These are phyloP conservation scores for Vanilla planifolia DNA, from an alignment of 106 monocot genomes.

Conservation along the genomic window DNA sequence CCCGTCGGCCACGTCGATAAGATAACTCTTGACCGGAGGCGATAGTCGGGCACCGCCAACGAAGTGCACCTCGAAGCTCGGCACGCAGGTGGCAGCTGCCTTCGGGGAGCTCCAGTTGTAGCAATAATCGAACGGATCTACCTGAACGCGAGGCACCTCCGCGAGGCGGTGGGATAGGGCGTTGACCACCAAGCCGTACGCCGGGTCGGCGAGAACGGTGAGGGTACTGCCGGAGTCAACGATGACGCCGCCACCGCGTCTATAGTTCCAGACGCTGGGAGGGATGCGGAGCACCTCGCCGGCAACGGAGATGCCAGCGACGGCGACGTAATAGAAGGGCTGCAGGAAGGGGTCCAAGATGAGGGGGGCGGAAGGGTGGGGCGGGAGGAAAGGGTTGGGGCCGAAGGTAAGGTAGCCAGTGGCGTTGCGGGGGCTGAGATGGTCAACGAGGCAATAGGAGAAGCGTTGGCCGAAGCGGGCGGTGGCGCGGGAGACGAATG, in stretches of 20 bases:
- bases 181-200: constrained; percentile 44
- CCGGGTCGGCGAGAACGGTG: constrained; percentile 53
- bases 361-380: constrained; percentile 11
- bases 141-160: constrained; percentile 18
- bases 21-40: constrained; percentile 80
- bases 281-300: constrained; percentile 41
- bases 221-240: constrained; percentile 87
- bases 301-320: constrained; percentile 61
- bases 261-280: constrained; percentile 41
- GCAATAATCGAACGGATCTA: constrained; percentile 76
- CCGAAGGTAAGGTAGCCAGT: constrained; percentile 82
- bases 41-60: constrained; percentile 23
- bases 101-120: constrained; percentile 43
- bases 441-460: constrained; percentile 98
- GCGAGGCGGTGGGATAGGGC: constrained; percentile 36
- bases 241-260: constrained; percentile 47
- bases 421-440: constrained; percentile 80
- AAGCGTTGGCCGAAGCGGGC: constrained; percentile 54
- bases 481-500: constrained; percentile 53
- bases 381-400: constrained; percentile 9
- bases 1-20: constrained; percentile 63
- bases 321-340: constrained; percentile 56
- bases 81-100: constrained; percentile 11
- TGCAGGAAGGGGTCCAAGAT: constrained; percentile 20
- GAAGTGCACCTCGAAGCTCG: constrained; percentile 47